Base-by-base conservation (phyloP, 2,329 filamentous ascomycete genomes). In the Tympanopsis confertula region DNA sequence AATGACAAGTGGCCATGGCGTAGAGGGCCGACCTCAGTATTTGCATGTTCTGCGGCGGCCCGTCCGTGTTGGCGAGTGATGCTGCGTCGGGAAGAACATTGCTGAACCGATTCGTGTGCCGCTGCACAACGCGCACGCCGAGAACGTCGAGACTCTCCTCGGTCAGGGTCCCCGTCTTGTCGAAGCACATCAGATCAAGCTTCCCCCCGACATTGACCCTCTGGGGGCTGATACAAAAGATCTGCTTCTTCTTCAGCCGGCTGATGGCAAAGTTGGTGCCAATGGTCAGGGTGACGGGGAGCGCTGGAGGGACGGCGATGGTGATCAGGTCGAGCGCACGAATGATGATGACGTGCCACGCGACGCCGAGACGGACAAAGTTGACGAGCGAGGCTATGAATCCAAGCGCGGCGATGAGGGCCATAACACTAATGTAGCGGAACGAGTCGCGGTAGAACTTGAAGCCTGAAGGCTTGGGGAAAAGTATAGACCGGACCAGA, bases 381-480 rank as follows among this genome's bases (percentile, higher is more conserved):
- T 96, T 98, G 59, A 94, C 65, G 47, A 98, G 82, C 0, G 91
- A 96, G 1, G 82, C 87, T 17, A 88, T 65, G 52, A 98, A 98
- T 0, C 93, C 91, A 37, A 96, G 57, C 36, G 79, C 62, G 15
- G 91, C 93, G 48, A 98, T 80, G 30, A 78, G 63, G 4, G 74
- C 89, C 91, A 98, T 98, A 42, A 98, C 91, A 3, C 85, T 87
- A 42, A 98, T 96, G 56, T 98, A 98, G 17, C 88, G 78, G 62
- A 98, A 98, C 0, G 89, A 95, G 57, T 98, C 91, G 29, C 86
- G 78, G 56, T 98, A 98, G 55, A 98, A 98, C 51, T 93, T 96
- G 73, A 98, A 98, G 0, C 89, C 89, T 1, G 89, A 94, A 2
- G 91, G 91, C 53, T 98, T 98, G 0, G 91, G 93, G 54, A 98